These are phyloP conservation scores for Pseudocercospora pini-densiflorae DNA, from an alignment of 2,329 filamentous ascomycete genomes.

Conservation along the genomic window DNA sequence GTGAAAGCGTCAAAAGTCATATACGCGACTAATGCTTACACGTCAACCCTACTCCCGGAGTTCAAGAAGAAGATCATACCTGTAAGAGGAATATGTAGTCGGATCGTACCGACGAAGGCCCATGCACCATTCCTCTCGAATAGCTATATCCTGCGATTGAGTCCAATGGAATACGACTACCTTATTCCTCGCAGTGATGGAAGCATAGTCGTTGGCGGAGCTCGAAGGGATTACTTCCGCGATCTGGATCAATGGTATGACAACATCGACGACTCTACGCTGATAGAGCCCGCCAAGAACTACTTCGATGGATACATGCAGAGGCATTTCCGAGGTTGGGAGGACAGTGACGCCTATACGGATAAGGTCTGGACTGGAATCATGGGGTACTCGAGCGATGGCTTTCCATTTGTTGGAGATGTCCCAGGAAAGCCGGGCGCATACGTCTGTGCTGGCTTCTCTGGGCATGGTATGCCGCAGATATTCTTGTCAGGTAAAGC, in stretches of 20 bases:
- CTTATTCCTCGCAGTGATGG: constrained; percentile 52
- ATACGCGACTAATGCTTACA: constrained; percentile 38
- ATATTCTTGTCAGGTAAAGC: constrained; percentile 31
- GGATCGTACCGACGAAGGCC: constrained; percentile 20
- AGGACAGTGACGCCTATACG: constrained; percentile 38
- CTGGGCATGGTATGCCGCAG: constrained; percentile 32
- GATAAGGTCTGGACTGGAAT: constrained; percentile 53
- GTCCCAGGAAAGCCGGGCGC: constrained; percentile 28
- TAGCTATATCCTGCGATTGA: constrained; percentile 34
- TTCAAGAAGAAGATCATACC: constrained; percentile 40
- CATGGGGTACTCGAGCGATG: constrained; percentile 34
- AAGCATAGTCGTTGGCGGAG: constrained; percentile 53
- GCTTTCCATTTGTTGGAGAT: constrained; percentile 30
- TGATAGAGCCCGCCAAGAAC: constrained; percentile 48
- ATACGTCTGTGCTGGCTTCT: constrained; percentile 33
- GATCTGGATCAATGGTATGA: constrained; percentile 49
- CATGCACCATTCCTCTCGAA: constrained; percentile 33
- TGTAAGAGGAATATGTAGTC: constrained; percentile 56
- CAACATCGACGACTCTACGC: constrained; percentile 51
- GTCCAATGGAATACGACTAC: constrained; percentile 41
- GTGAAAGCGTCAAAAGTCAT: constrained; percentile 40
- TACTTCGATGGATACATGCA: constrained; percentile 59
- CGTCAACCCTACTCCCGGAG: constrained; percentile 36
- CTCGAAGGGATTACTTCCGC: constrained; percentile 29
- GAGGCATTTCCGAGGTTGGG: constrained; percentile 55